Evolutionary conservation across 768 basidiomycete genomes (phyloP), one percentile per base, ranked within the genome.

Genomic region (Neoboletus magnificus): DNA sequence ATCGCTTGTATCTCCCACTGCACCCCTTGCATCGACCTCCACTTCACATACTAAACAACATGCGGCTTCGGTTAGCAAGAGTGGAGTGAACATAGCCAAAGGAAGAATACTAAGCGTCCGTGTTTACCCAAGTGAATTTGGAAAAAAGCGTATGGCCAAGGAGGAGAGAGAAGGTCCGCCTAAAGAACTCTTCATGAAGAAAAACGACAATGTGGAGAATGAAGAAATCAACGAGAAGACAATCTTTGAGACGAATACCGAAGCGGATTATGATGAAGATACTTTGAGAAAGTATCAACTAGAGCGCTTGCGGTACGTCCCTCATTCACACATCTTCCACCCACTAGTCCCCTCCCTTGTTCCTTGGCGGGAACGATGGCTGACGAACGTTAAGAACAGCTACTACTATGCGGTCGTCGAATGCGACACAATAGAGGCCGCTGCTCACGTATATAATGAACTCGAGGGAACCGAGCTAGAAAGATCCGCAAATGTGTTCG

Each of bases 381-480:
- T 66, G 44, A 66, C 48, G 16, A 51, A 55, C 23, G 20, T 36
- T 39, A 58, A 64, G 47, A 23, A 59, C 66, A 97, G 94, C 55
- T 99, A 98, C 69, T 96, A 91, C 67, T 99, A 98, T 73, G 96
- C 96, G 15, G 81, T 99, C 51, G 86, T 93, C 2, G 89, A 91
- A 49, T 98, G 93, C 72, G 89, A 95, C 64, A 79, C 87, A 1
- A 76, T 82, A 11, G 79, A 84, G 33, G 80, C 93, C 5, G 92
- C 95, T 10, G 76, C 81, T 2, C 86, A 93, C 66, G 83, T 95
- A 30, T 89, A 88, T 66, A 72, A 79, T 32, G 94, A 98, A 68
- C 80, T 98, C 25, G 91, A 98, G 61, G 94, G 93, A 16, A 91
- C 96, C 2, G 97, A 99, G 69, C 82, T 98, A 16, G 97, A 98